Conservation (phyloP, 75 land plant species). For the Pinus tabuliformis region DNA sequence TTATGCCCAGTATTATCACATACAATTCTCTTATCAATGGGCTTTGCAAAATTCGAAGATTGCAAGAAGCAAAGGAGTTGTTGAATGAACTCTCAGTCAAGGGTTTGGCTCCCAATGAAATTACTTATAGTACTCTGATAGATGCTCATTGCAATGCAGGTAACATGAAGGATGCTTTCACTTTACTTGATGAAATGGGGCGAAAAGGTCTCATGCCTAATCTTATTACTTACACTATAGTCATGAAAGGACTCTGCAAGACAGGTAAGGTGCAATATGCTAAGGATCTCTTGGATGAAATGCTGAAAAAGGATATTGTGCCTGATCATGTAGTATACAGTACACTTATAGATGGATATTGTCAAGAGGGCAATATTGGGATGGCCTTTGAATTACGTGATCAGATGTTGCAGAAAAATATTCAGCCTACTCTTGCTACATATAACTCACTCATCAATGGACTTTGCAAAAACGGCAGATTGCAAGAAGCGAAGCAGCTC, state of each 20-base stretch:
- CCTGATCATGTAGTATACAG: slow-evolving; percentile 67
- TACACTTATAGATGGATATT: slow-evolving; percentile 59
- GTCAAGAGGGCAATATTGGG: slow-evolving; percentile 16
- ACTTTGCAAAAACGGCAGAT: slow-evolving; percentile 44
- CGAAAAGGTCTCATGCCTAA: too few species aligned
- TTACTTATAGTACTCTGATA: too few species aligned
- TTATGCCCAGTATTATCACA: slow-evolving; percentile 54
- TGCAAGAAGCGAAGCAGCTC: slow-evolving; percentile 44
- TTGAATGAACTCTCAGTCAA: slow-evolving; percentile 20
- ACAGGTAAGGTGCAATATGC: too few species aligned
- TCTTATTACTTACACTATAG: too few species aligned
- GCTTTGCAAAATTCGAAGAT: too few species aligned
- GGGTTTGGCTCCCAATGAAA: slow-evolving; percentile 14
- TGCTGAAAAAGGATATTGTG: slow-evolving; percentile 17
- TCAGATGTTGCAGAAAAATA: slow-evolving; percentile 41
- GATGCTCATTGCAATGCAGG: too few species aligned
- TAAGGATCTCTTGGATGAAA: too few species aligned
- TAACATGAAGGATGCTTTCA: too few species aligned
- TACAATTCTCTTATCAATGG: slow-evolving; percentile 30
- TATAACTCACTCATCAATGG: slow-evolving; percentile 67
- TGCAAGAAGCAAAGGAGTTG: slow-evolving; percentile 22
- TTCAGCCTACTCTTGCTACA: slow-evolving; percentile 45
- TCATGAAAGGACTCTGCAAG: too few species aligned
- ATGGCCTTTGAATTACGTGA: background rate
- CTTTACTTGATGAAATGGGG: too few species aligned